phyloP scores from a whole-genome alignment of 2,329 filamentous ascomycete species.

The Neonectria coccinea region DNA sequence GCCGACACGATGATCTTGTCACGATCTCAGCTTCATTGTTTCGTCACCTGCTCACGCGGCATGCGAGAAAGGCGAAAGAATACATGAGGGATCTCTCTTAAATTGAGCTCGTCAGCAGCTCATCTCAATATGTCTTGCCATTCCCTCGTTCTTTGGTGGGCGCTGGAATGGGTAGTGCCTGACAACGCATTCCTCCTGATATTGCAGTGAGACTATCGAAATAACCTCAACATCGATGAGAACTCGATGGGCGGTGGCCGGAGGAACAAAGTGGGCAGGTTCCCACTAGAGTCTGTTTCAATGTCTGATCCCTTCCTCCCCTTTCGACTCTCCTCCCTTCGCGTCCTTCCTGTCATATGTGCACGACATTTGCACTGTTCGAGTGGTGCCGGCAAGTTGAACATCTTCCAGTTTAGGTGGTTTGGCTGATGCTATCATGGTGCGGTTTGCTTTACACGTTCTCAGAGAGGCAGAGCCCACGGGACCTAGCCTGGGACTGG shows the following conservation, averaged over 20 bases:
- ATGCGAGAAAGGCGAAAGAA: slow-evolving; percentile 20
- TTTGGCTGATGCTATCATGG: slow-evolving; percentile 31
- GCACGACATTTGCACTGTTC: slow-evolving; percentile 13
- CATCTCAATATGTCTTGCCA: slow-evolving; percentile 29
- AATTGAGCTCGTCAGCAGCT: slow-evolving; percentile 6
- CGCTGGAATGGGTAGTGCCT: slow-evolving; percentile 52
- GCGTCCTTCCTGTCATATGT: slow-evolving; percentile 13
- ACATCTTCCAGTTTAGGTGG: slow-evolving; percentile 13
- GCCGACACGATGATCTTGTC: slow-evolving; percentile 3
- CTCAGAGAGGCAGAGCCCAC: slow-evolving; percentile 24
- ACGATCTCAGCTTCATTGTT: neutral
- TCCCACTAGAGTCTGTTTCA: slow-evolving; percentile 17
- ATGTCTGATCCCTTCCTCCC: slow-evolving; percentile 29
- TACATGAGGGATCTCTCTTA: slow-evolving; percentile 11
- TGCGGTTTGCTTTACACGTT: slow-evolving; percentile 21
- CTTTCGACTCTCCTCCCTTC: slow-evolving; percentile 27
- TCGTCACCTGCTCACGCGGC: slow-evolving; percentile 7
- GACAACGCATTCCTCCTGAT: slow-evolving; percentile 56
- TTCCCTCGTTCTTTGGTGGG: slow-evolving; percentile 31
- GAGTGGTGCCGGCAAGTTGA: slow-evolving; percentile 28
- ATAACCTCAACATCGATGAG: slow-evolving; percentile 39
- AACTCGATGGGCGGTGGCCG: slow-evolving; percentile 18
- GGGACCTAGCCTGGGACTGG: slow-evolving; percentile 46
- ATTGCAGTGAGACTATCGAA: slow-evolving; percentile 48
- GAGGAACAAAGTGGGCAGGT: slow-evolving; percentile 40